Conservation (phyloP, 306 rosid genomes). For the Vigna nakashimae region DNA sequence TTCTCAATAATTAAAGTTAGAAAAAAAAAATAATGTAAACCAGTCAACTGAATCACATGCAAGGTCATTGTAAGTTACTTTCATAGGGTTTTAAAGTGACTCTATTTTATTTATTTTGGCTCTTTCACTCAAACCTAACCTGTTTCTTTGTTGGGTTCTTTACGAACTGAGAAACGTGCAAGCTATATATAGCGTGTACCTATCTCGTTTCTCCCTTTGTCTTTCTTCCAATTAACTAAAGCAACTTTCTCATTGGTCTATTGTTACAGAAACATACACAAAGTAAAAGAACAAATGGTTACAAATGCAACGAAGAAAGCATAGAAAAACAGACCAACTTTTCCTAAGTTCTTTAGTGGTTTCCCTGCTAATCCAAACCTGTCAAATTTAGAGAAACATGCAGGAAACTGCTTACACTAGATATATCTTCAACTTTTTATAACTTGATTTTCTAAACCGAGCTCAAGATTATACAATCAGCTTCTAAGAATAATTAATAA, state of each 20-base stretch:
- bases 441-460: too few relatives aligned
- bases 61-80: background rate
- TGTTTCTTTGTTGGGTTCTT: background rate
- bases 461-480: too few relatives aligned
- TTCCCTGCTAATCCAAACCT: background rate
- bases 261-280: background rate
- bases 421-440: background rate
- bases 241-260: constrained; percentile 4
- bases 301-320: background rate
- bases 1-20: too few relatives aligned
- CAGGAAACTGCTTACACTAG: background rate
- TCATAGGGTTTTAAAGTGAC: background rate
- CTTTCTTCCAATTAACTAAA: background rate
- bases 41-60: background rate
- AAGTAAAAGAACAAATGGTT: background rate
- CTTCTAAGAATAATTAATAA: too few relatives aligned
- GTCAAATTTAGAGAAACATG: background rate
- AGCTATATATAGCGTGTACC: background rate
- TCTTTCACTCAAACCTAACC: constrained; percentile 33
- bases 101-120: background rate
- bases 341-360: background rate
- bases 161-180: constrained; percentile 24
- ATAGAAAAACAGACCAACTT: background rate
- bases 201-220: constrained; percentile 7
- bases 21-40: too few relatives aligned